Conservation (phyloP, 441 rosid species). For the Gossypium trilobum region DNA sequence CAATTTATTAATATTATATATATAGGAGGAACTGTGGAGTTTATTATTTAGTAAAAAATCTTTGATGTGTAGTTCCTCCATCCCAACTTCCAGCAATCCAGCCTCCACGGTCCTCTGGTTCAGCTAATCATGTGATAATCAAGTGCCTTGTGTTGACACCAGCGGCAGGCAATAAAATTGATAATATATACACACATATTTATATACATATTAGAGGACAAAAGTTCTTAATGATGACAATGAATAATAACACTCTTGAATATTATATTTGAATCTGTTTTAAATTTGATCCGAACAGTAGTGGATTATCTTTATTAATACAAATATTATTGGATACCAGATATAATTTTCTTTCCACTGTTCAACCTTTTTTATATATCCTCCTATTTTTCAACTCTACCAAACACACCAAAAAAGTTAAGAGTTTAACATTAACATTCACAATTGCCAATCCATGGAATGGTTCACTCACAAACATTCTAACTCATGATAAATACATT, state of each 20-base stretch:
- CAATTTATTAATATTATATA: constrained; percentile 11
- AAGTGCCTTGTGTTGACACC: neutral
- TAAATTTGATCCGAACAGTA: neutral
- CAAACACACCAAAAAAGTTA: neutral
- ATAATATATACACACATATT: neutral
- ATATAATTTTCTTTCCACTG: neutral
- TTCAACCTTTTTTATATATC: neutral
- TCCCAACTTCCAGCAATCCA: neutral
- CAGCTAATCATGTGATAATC: neutral
- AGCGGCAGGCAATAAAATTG: neutral
- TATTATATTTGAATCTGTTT: neutral
- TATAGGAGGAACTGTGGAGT: constrained; percentile 19
- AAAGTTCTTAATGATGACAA: neutral
- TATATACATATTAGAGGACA: neutral
- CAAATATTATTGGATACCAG: neutral
- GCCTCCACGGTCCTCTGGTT: neutral
- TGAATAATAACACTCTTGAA: neutral
- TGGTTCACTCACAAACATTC: neutral
- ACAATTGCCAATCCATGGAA: neutral
- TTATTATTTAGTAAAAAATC: constrained; percentile 1
- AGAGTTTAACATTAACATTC: neutral
- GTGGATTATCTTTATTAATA: neutral
- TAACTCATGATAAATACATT: neutral
- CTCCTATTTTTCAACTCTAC: neutral
- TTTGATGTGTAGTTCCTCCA: neutral